Percentiles rank a stretch among this genome's conserved stretches.
Conservation (phyloP, 805 yeast genomes). For the Wickerhamiella parazyma region DNA sequence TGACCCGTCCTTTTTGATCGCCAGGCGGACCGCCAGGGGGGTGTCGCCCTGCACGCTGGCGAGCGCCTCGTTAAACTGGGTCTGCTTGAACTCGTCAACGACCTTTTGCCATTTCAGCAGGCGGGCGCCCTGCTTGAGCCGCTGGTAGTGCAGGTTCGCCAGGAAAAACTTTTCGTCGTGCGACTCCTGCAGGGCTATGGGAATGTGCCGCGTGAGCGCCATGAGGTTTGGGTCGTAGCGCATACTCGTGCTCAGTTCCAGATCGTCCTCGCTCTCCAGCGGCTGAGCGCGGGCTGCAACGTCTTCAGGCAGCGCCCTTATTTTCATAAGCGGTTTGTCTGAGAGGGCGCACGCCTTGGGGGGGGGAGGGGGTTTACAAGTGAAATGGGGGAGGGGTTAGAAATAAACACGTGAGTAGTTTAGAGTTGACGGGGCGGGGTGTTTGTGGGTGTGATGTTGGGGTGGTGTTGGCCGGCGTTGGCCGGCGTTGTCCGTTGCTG, state of each 20-base stretch:
- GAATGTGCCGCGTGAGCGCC: constrained; percentile 19
- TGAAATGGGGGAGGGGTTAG: too few relatives aligned
- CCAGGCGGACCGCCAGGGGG: constrained; percentile 30
- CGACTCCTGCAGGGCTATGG: constrained; percentile 20
- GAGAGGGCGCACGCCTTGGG: background rate
- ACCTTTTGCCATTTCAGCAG: constrained; percentile 37
- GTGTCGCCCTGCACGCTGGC: constrained; percentile 5
- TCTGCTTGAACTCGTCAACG: constrained; percentile 30
- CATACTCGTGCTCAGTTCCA: constrained; percentile 54
- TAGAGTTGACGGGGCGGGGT: too few relatives aligned
- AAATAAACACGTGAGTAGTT: too few relatives aligned
- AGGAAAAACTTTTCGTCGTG: constrained; percentile 39
- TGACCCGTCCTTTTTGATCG: constrained; percentile 28
- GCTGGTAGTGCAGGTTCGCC: constrained; percentile 46
- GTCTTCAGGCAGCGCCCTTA: constrained; percentile 14
- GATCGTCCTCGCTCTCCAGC: constrained; percentile 22
- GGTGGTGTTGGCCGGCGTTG: too few relatives aligned
- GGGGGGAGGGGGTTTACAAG: too few relatives aligned
- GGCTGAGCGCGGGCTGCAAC: constrained; percentile 11
- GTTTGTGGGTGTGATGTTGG: background rate
- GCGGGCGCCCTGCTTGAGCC: constrained; percentile 40
- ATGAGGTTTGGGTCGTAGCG: constrained; percentile 56
- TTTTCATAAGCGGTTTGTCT: constrained; percentile 14
- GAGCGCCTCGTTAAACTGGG: constrained; percentile 32
- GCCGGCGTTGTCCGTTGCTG: too few relatives aligned